Base-by-base conservation (phyloP, 179 eudicot species). In the Amaranthus tricolor region DNA sequence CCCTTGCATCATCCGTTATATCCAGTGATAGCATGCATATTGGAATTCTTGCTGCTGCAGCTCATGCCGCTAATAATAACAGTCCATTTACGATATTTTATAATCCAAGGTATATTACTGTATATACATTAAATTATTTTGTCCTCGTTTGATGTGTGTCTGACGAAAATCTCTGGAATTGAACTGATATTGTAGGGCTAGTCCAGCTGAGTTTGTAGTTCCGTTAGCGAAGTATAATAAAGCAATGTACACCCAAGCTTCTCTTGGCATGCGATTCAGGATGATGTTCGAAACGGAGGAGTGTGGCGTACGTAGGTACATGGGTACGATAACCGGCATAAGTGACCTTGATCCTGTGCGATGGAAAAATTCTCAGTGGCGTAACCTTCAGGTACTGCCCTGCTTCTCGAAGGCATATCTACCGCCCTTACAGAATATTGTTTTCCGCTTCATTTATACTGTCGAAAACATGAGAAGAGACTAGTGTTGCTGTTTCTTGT, bases 11-110 rank as follows among this genome's bases (percentile, higher is more conserved):
- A 10, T 95, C 99, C 63, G 99, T 95, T 79, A 92, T 95, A 85
- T 93, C 99, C n/a, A 93, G 99, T 84, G 99, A 95, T 77, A 95
- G 99, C 87, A 93, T 95, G 99, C 99, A 95, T 81, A 95, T 95
- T 54, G 99, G 99, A 64, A 89, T 95, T 81, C 90, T 95, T 59
- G 99, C 97, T 71, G 99, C 99, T 69, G 99, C 99, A 7, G 97
- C 99, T 82, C 99, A 95, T 80, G 97, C 99, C 56, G 97, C 97
- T 44, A 93, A 97, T 63, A 95, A 95, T 82, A 89, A 88, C 77
- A 95, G 99, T 74, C 99, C 99, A 6, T 95, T 95, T 78, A 89
- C 91, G 45, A 93, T 95, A 74, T 95, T 93, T 84, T 95, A 93
- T 75, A 95, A 95, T 77, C 99, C 99, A 10, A 90, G 99, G 99